These are phyloP conservation scores for Aspergillus jensenii DNA, from an alignment of 2,329 filamentous ascomycete genomes.

Conservation along the genomic window DNA sequence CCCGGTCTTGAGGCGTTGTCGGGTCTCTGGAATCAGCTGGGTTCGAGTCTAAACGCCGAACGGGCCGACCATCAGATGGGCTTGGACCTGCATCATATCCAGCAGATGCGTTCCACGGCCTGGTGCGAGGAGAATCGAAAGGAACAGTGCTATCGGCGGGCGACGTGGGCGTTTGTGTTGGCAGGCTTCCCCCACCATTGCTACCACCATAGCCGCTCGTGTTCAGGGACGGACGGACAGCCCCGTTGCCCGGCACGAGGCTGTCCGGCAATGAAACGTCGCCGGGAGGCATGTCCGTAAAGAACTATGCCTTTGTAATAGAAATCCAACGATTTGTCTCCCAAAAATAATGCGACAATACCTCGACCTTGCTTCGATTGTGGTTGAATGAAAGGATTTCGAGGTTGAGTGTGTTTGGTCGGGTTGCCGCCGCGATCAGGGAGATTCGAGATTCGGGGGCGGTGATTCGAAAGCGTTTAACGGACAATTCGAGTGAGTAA, in stretches of 20 bases:
- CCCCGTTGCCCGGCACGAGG: conserved; percentile 44
- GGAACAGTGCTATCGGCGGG: conserved; percentile 37
- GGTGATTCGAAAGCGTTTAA: conserved; percentile 3
- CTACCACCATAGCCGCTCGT: conserved; percentile 34
- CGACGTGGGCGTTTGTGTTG: conserved; percentile 41
- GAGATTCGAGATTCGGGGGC: conserved; percentile 2
- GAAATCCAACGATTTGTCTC: conserved; percentile 1
- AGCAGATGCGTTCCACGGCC: conserved; percentile 23
- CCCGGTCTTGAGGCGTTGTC: conserved; percentile 28
- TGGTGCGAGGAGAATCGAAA: conserved; percentile 37
- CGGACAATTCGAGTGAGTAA: not conserved
- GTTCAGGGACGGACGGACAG: conserved; percentile 37
- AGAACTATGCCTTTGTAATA: conserved; percentile 17
- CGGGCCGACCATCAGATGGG: conserved; percentile 28
- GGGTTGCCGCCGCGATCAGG: conserved; percentile 9
- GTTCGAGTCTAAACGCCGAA: conserved; percentile 32
- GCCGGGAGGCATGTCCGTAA: conserved; percentile 42
- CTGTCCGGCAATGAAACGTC: conserved; percentile 42
- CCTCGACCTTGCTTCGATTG: not conserved
- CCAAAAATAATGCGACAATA: not conserved
- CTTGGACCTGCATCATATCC: conserved; percentile 26
- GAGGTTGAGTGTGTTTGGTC: not conserved
- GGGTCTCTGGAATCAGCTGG: conserved; percentile 22
- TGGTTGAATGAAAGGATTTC: not conserved
- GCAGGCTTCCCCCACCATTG: conserved; percentile 23